Evolutionary conservation across 306 rosid species (phyloP).

Genomic region (Canavalia gladiata): DNA sequence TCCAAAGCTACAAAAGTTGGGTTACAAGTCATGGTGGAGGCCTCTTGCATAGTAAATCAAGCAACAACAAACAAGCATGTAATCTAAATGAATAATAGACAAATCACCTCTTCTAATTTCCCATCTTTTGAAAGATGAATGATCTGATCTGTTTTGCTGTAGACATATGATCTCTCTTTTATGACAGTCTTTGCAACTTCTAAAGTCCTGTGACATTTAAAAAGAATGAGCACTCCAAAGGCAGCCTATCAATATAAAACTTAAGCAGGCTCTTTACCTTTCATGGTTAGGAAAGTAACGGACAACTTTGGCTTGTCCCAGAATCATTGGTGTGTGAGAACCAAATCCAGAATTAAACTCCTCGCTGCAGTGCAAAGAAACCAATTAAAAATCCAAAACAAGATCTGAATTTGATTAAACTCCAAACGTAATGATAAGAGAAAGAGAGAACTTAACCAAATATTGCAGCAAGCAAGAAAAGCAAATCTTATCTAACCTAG

Average conservation of each 20-base stretch:
- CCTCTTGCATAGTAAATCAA: slow-evolving; percentile 34
- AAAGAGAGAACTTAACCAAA: slow-evolving; percentile 35
- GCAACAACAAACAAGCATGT: slow-evolving; percentile 2
- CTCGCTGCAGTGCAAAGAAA: slow-evolving; percentile 64
- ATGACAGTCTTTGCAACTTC: slow-evolving; percentile 80
- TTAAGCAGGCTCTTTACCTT: slow-evolving; percentile 61
- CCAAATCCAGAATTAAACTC: slow-evolving; percentile 93
- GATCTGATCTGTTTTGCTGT: slow-evolving; percentile 72
- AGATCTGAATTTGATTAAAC: slow-evolving; percentile 38
- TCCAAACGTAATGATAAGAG: slow-evolving; percentile 24
- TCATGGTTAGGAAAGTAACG: slow-evolving; percentile 85
- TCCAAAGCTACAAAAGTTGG: slow-evolving; percentile 4
- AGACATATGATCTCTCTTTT: slow-evolving; percentile 69
- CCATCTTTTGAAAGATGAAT: slow-evolving; percentile 78
- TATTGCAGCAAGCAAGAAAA: slow-evolving; percentile 27
- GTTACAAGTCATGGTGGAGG: slow-evolving; percentile 5
- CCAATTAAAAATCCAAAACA: slow-evolving; percentile 46
- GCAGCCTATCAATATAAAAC: not conserved
- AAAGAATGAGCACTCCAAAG: slow-evolving; percentile 47
- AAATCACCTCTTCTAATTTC: slow-evolving; percentile 80
- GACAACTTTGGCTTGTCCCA: slow-evolving; percentile 96
- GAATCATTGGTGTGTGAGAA: slow-evolving; percentile 93
- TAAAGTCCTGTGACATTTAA: slow-evolving; percentile 69
- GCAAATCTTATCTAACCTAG: slow-evolving; percentile 9
- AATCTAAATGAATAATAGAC: slow-evolving; percentile 39